Evolutionary conservation across 352 stramenopile species (phyloP).

Genomic region (Aphanomyces invadans): DNA sequence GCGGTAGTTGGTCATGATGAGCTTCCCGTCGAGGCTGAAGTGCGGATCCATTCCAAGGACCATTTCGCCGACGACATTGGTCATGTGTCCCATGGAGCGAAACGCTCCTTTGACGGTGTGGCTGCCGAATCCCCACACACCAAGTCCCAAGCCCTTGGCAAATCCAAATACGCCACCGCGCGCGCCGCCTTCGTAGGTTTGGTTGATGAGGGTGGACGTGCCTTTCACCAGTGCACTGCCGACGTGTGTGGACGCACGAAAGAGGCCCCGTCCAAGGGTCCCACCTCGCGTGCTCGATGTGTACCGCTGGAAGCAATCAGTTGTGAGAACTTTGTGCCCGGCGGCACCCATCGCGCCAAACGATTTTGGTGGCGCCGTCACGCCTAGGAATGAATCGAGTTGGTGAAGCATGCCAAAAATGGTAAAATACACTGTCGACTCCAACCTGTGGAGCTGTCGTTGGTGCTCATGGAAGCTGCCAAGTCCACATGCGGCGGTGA

Average conservation of each 20-base stretch:
- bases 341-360: constrained; percentile 69
- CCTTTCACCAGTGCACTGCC: constrained; percentile 58
- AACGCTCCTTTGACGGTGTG: constrained; percentile 83
- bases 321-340: constrained; percentile 78
- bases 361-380: constrained; percentile 47
- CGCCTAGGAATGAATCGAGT: too few species aligned
- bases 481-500: not conserved
- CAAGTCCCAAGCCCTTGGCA: constrained; percentile 79
- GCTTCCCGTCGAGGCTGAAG: constrained; percentile 78
- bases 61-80: constrained; percentile 81
- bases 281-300: constrained; percentile 63
- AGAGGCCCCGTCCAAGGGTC: constrained; percentile 35
- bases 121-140: constrained; percentile 73
- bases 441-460: not conserved
- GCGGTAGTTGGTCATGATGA: constrained; percentile 79
- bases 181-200: constrained; percentile 79
- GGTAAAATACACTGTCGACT: not conserved
- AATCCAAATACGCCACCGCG: constrained; percentile 81
- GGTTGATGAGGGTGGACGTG: constrained; percentile 68
- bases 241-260: constrained; percentile 20
- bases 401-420: not conserved
- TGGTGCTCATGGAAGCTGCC: not conserved
- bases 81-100: constrained; percentile 77
- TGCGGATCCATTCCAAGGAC: constrained; percentile 73
- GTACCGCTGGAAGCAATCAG: constrained; percentile 79